Conservation (phyloP, 2,329 filamentous ascomycete species). For the Raffaelea ambrosiae region DNA sequence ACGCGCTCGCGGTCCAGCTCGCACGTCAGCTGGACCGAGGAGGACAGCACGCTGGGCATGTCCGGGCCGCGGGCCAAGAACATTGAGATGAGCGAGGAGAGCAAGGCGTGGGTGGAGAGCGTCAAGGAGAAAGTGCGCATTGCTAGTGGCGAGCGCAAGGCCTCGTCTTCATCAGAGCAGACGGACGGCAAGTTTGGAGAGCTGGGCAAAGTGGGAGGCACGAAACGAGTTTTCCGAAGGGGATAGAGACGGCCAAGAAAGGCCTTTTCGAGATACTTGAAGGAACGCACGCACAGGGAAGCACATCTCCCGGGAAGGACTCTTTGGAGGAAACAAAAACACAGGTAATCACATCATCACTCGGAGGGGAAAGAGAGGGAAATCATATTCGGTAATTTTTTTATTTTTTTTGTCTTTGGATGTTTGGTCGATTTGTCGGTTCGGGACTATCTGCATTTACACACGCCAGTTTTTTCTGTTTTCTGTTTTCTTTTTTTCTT, state of each 20-base stretch:
- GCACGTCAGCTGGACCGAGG: constrained; percentile 45
- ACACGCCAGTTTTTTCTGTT: too few relatives aligned
- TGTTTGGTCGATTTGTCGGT: neutral
- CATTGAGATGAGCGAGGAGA: constrained; percentile 61
- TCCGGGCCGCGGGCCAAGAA: constrained; percentile 61
- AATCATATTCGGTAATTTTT: too few relatives aligned
- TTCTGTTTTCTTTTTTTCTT: too few relatives aligned
- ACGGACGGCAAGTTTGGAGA: constrained; percentile 51
- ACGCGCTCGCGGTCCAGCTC: constrained; percentile 43
- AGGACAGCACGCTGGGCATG: constrained; percentile 54
- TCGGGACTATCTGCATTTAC: too few relatives aligned
- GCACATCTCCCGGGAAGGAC: too few relatives aligned
- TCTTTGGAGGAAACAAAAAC: too few relatives aligned
- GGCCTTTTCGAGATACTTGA: too few relatives aligned
- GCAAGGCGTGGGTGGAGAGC: constrained; percentile 71
- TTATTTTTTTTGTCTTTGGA: neutral
- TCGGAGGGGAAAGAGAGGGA: too few relatives aligned
- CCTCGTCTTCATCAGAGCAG: constrained; percentile 17
- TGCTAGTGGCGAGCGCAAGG: constrained; percentile 50
- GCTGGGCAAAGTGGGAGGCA: constrained; percentile 62
- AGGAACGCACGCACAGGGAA: too few relatives aligned
- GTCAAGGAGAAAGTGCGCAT: constrained; percentile 72
- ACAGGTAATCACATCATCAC: too few relatives aligned
- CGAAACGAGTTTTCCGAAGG: constrained; percentile 59
- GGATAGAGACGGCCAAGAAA: too few relatives aligned